A percentile compares a stretch with the other conserved stretches of the same genome.
Conservation (phyloP, 2,329 filamentous ascomycete species). For the Cladophialophora bantiana region DNA sequence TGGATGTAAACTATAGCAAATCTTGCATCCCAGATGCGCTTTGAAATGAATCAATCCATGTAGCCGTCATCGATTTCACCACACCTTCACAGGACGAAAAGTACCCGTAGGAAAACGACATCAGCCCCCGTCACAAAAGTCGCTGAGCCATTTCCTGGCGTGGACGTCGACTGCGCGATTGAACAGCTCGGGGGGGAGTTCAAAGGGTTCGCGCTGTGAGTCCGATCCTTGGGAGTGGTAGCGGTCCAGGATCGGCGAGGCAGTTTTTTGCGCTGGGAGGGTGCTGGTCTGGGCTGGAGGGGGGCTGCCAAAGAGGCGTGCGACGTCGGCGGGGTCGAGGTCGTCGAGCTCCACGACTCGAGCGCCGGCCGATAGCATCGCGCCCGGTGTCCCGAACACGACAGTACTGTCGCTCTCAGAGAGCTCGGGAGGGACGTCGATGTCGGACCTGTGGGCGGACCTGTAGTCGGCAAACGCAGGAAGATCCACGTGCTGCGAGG, state of each 20-base stretch:
- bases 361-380: too few species aligned
- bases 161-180: conserved; percentile 2
- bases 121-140: conserved; percentile 4
- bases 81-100: not conserved
- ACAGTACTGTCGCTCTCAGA: not conserved
- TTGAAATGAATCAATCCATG: not conserved
- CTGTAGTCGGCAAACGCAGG: not conserved
- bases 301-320: not conserved
- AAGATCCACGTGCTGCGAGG: not conserved
- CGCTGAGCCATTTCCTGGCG: conserved; percentile 18
- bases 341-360: not conserved
- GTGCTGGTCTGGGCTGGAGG: not conserved
- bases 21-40: too few species aligned
- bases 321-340: not conserved
- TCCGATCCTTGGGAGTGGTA: not conserved
- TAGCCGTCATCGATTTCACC: not conserved
- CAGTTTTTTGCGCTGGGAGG: too few species aligned
- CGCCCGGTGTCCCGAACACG: not conserved
- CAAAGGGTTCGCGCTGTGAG: not conserved
- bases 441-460: not conserved
- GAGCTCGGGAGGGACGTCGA: conserved; percentile 14
- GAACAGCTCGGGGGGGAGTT: conserved; percentile 8
- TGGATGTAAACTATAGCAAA: too few species aligned
- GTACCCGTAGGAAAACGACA: not conserved
- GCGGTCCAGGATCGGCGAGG: not conserved